Percentiles rank a stretch among this genome's conserved stretches.
These are phyloP conservation scores for Claviceps africana DNA, from an alignment of 2,329 filamentous ascomycete species.

Conservation along the genomic window DNA sequence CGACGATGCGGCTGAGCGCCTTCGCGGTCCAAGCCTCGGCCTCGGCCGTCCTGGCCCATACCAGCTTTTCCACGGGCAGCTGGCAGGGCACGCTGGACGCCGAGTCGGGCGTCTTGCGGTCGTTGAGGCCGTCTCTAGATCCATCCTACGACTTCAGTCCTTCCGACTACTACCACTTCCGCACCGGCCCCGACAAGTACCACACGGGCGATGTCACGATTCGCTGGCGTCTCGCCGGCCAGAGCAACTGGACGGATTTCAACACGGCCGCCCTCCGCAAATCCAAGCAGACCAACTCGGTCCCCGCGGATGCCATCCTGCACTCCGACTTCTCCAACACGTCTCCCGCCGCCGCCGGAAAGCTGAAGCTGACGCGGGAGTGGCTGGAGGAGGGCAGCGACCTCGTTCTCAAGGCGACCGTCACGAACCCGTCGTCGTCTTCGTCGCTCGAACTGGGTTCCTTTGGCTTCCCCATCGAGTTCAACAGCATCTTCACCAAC, in stretches of 20 bases:
- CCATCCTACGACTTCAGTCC: slow-evolving; percentile 35
- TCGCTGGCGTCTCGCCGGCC: slow-evolving; percentile 31
- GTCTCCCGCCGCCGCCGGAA: neutral
- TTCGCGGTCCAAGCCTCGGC: neutral
- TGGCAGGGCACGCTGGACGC: neutral
- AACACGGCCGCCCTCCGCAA: slow-evolving; percentile 26
- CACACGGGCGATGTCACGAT: slow-evolving; percentile 45
- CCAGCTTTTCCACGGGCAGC: neutral
- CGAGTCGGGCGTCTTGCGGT: neutral
- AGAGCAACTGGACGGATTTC: slow-evolving; percentile 28
- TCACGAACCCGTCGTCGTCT: slow-evolving; percentile 22
- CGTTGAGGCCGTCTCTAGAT: neutral
- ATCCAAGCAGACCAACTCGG: neutral
- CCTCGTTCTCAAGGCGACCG: slow-evolving; percentile 25
- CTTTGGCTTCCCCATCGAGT: slow-evolving; percentile 43
- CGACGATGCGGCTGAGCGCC: neutral
- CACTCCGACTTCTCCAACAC: slow-evolving; percentile 14
- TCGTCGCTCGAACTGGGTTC: slow-evolving; percentile 40
- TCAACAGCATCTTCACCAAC: slow-evolving; percentile 48
- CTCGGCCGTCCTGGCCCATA: slow-evolving; percentile 1
- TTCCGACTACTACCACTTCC: slow-evolving; percentile 31
- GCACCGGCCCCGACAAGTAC: slow-evolving; percentile 38
- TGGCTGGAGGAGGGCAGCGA: slow-evolving; percentile 37
- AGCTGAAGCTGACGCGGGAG: slow-evolving; percentile 32
- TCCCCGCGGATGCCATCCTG: slow-evolving; percentile 26